Conservation (phyloP, 2,329 filamentous ascomycete species). For the Penicillium glabrum region DNA sequence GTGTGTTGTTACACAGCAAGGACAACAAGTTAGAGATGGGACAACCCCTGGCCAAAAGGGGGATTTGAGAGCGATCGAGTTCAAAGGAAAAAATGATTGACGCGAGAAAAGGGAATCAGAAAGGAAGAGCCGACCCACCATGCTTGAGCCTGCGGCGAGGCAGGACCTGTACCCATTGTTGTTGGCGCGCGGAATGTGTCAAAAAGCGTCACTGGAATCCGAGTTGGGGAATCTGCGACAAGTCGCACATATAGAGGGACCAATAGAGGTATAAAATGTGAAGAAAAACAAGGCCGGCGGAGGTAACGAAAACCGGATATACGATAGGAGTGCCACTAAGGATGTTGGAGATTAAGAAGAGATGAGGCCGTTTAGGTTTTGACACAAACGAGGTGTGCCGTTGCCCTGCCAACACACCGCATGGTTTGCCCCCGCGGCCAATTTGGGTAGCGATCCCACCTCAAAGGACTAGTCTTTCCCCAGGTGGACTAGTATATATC, state of each 20-base stretch:
- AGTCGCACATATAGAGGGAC: neutral
- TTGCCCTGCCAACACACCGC: neutral
- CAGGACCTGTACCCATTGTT: constrained; percentile 22
- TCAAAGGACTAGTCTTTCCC: neutral
- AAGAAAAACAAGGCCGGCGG: neutral
- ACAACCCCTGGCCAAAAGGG: constrained; percentile 7
- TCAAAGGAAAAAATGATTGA: neutral
- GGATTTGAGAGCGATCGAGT: neutral
- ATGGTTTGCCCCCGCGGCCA: neutral
- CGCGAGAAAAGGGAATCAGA: neutral
- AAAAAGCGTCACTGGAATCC: constrained; percentile 14
- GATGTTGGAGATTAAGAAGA: neutral
- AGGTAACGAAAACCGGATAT: neutral
- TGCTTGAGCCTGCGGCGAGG: constrained; percentile 16
- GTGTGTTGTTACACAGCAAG: neutral
- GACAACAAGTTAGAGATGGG: neutral
- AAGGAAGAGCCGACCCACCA: constrained; percentile 14
- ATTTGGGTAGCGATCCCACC: neutral
- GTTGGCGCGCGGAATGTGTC: constrained; percentile 27
- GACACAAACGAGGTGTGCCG: neutral
- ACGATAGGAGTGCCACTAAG: neutral
- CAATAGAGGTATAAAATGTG: neutral
- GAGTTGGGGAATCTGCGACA: neutral
- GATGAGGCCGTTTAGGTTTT: neutral
- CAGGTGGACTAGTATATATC: neutral